Evolutionary conservation across 1,139 yeast genomes (phyloP), one percentile per base, ranked within the genome.

Genomic region (Saccharomyces hybrid): DNA sequence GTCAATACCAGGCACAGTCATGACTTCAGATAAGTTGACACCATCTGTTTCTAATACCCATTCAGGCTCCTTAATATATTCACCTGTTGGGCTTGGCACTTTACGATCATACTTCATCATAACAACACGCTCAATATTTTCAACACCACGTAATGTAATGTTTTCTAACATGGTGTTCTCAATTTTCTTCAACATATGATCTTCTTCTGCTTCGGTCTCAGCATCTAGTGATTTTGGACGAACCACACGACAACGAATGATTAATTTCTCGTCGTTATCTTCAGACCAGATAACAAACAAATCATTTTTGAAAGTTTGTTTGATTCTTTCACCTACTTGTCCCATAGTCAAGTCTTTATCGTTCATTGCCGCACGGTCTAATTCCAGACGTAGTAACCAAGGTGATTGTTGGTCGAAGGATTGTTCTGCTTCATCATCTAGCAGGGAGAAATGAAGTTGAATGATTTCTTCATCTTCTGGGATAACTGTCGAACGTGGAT

Each of bases 41-140:
- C 99, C 99, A 75, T 95, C 99, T 2, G 99, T 91, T 80, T 95
- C 99, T 72, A 95, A 79, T 42, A 90, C 97, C 98, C 98, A 93
- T 72, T 93, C 98, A 70, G 89, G 91, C 59, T 87, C 86, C 74
- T 88, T 93, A 60, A 82, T 81, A 68, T 77, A 93, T 61, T 89
- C 97, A 65, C 99, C 99, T 51, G 86, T 79, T 54, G 78, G 84
- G 70, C 88, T 95, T 49, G 93, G 89, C 50, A 80, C 73, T 64
- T 83, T 86, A 57, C 83, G 81, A 72, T 91, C 93, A 67, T 90
- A 93, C 71, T 91, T 95, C 91, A 90, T 90, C 83, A 82, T 73
- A 38, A 74, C 77, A 46, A 73, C 93, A 84, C 97, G 88, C 49
- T 89, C 81, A 61, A 95, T 93, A 69, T 96, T 96, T 56, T 90